Base-by-base conservation (phyloP, 2,329 filamentous ascomycete species). In the Fusarium nematophilum region DNA sequence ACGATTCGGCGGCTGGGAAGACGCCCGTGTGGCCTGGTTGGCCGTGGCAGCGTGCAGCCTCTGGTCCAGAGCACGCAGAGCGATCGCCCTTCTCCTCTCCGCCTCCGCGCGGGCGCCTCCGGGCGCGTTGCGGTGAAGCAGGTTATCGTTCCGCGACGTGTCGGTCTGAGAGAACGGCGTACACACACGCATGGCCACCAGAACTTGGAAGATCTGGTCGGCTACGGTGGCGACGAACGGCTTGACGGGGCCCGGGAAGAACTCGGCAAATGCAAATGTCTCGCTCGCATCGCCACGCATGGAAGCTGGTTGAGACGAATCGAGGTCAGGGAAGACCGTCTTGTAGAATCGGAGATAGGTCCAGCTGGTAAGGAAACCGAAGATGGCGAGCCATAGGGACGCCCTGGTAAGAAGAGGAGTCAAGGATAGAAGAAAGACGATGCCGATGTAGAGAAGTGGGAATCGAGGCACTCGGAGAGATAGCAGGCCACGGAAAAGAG, bases 321-420 rank as follows among this genome's bases (percentile, higher is more conserved):
- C 87, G 59, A 90, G 84, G 67, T 90, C 87, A 50, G 87, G 86
- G 70, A 89, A 89, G 54, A 89, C 85, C 51, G 82, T 78, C 78
- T 97, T 96, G 82, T 92, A 97, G 82, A 98, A 99, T 65, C 95
- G 92, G 14, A 99, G 87, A 76, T 98, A 98, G 36, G 91, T 92
- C 94, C 94, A 99, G 74, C 92, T 93, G 9, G 89, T 89, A 57
- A 97, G 75, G 75, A 99, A 90, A 54, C 92, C 93, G 66, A 90
- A 89, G 74, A 91, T 81, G 46, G 91, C 87, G 57, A 97, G 85
- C 72, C 96, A 86, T 63, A 93, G 83, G 38, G 92, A 89, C 15
- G 92, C 92, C 70, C 89, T 86, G n/a, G 83, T 80, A 34, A 86
- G 78, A 33, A 86, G 73, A 17, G 85, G 85, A 13, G 84, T 86